These are phyloP conservation scores for Mortierella sp. DNA, from an alignment of 371 early-diverging fungal species.

Conservation along the genomic window DNA sequence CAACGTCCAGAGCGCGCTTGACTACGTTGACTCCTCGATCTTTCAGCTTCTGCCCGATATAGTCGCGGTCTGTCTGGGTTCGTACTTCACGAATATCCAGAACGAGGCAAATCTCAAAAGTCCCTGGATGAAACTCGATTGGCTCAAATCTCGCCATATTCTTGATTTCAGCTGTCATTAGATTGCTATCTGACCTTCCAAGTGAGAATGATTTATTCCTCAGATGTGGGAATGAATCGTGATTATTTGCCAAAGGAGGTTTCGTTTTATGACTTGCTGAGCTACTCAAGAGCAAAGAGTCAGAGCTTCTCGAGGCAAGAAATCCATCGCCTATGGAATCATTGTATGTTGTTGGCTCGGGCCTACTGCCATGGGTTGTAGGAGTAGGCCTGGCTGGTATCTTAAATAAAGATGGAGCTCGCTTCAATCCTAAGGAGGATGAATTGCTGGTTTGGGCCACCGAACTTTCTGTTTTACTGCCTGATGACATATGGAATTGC, in stretches of 20 bases:
- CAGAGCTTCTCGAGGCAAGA: neutral
- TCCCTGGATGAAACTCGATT: conserved; percentile 59
- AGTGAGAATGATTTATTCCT: conserved; percentile 1
- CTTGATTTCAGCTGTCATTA: conserved; percentile 1
- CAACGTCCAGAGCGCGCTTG: conserved; percentile 80
- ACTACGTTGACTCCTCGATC: conserved; percentile 66
- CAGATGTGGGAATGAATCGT: conserved; percentile 30
- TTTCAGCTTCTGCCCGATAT: conserved; percentile 75
- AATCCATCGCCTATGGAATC: neutral
- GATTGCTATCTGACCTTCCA: neutral
- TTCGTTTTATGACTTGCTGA: neutral
- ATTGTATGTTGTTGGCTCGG: neutral
- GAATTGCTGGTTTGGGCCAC: neutral
- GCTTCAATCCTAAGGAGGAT: neutral
- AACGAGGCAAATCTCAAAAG: conserved; percentile 81
- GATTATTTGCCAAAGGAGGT: neutral
- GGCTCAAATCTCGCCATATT: conserved; percentile 27
- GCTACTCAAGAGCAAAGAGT: neutral
- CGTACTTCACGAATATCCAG: conserved; percentile 91
- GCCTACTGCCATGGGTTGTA: neutral
- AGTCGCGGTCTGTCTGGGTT: conserved; percentile 73
- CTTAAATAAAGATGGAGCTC: conserved; percentile 7
- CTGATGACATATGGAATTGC: neutral
- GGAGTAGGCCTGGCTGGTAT: neutral
- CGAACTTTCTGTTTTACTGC: neutral